Evolutionary conservation across 306 rosid species (phyloP).

Genomic region (Cicer chorassanicum): DNA sequence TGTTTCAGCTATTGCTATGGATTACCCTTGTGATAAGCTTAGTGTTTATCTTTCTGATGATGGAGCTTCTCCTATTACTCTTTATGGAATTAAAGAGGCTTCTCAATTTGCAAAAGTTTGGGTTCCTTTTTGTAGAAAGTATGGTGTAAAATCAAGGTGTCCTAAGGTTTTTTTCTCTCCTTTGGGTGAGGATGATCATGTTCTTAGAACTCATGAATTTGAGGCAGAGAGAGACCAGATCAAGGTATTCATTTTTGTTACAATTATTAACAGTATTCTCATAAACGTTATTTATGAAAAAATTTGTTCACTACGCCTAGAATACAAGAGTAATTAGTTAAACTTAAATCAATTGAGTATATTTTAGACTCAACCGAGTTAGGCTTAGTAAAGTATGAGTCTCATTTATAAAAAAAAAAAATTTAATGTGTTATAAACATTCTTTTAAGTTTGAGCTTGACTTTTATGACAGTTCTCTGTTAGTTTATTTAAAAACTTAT

Average conservation of each 20-base stretch:
- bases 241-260: constrained; percentile 34
- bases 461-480: too few species aligned
- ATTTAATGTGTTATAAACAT: too few species aligned
- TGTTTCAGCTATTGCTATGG: constrained; percentile 52
- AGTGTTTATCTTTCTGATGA: constrained; percentile 60
- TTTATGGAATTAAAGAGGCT: constrained; percentile 45
- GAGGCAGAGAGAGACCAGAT: constrained; percentile 11
- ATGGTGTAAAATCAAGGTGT: constrained; percentile 48
- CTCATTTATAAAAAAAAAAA: too few species aligned
- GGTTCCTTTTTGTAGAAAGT: constrained; percentile 56
- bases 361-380: too few species aligned
- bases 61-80: constrained; percentile 43
- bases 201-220: constrained; percentile 32
- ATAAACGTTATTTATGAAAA: too few species aligned
- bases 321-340: too few species aligned
- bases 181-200: constrained; percentile 2
- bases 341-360: too few species aligned
- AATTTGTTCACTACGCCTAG: too few species aligned
- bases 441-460: too few species aligned
- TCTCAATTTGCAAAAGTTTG: constrained; percentile 47
- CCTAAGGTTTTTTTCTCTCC: constrained; percentile 54
- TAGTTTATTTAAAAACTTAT: too few species aligned
- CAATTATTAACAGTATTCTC: too few species aligned
- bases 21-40: constrained; percentile 51
- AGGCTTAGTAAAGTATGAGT: too few species aligned